phyloP scores from a whole-genome alignment of 805 yeast species.

The Cyberlindnera subsufficiens region DNA sequence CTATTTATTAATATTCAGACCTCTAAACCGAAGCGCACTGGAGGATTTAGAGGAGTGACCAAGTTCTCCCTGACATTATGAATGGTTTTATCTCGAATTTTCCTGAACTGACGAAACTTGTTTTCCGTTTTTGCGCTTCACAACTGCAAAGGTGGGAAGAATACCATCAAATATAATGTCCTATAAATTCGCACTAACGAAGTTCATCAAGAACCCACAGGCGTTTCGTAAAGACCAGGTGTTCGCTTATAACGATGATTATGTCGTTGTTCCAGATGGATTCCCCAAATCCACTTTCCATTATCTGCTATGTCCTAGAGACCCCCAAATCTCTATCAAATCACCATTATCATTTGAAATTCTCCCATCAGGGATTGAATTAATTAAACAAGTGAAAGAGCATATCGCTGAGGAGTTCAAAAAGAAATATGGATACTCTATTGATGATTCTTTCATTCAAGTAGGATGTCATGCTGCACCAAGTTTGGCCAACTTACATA shows the following conservation, averaged over 20 bases:
- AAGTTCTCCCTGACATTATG: too few relatives aligned
- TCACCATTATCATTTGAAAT: slow-evolving; percentile 38
- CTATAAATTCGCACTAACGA: too few relatives aligned
- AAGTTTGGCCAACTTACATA: slow-evolving; percentile 61
- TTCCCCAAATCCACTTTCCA: slow-evolving; percentile 64
- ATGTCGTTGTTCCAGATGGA: slow-evolving; percentile 50
- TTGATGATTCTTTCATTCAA: slow-evolving; percentile 28
- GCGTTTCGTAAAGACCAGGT: slow-evolving; percentile 25
- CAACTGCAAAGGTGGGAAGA: too few relatives aligned
- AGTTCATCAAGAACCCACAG: too few relatives aligned
- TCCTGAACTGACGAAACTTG: too few relatives aligned
- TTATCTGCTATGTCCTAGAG: slow-evolving; percentile 54
- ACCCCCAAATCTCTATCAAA: slow-evolving; percentile 29
- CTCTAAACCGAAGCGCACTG: too few relatives aligned
- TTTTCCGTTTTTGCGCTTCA: too few relatives aligned
- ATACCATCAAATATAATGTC: too few relatives aligned
- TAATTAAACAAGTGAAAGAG: slow-evolving; percentile 8
- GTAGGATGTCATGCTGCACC: slow-evolving; percentile 71
- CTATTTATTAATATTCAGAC: too few relatives aligned
- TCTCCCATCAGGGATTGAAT: slow-evolving; percentile 20
- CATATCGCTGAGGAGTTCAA: slow-evolving; percentile 12
- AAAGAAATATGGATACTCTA: slow-evolving; percentile 14
- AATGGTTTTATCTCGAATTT: too few relatives aligned
- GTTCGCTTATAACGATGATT: slow-evolving; percentile 43
- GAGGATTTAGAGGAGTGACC: too few relatives aligned